These are phyloP conservation scores for Piper longum DNA, from an alignment of 164 flowering plant genomes.

Conservation along the genomic window DNA sequence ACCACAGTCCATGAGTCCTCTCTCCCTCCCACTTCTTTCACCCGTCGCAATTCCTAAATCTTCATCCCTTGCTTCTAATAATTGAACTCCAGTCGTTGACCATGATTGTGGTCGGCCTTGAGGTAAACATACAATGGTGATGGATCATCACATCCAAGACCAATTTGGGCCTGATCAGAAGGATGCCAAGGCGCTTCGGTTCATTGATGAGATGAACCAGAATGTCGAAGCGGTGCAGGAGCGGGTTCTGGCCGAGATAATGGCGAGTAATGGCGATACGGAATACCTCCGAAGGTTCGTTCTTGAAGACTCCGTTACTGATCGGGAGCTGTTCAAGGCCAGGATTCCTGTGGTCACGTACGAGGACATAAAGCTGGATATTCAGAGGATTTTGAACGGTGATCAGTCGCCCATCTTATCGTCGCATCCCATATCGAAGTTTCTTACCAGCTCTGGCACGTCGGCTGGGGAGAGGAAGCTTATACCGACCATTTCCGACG, in stretches of 20 bases:
- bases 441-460: slow-evolving; percentile 82
- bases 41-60: neutral
- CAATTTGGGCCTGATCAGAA: slow-evolving; percentile 4
- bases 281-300: slow-evolving; percentile 42
- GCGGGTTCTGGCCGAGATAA: slow-evolving; percentile 37
- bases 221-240: slow-evolving; percentile 44
- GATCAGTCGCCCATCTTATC: slow-evolving; percentile 52
- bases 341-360: slow-evolving; percentile 47
- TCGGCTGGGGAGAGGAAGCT: slow-evolving; percentile 75
- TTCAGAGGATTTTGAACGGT: slow-evolving; percentile 60
- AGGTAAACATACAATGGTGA: neutral
- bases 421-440: slow-evolving; percentile 54
- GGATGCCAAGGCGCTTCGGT: slow-evolving; percentile 41
- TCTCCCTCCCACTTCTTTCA: neutral
- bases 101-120: neutral
- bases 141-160: too few species aligned
- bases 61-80: neutral
- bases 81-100: neutral
- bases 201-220: slow-evolving; percentile 53
- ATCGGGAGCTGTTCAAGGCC: slow-evolving; percentile 43
- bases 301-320: slow-evolving; percentile 28
- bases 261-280: slow-evolving; percentile 33
- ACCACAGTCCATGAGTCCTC: neutral
- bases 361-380: slow-evolving; percentile 57
- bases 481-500: slow-evolving; percentile 67